Percentiles rank a stretch among this genome's conserved stretches.
These are phyloP conservation scores for Mentha longifolia DNA, from an alignment of 257 asterid genomes.

Conservation along the genomic window DNA sequence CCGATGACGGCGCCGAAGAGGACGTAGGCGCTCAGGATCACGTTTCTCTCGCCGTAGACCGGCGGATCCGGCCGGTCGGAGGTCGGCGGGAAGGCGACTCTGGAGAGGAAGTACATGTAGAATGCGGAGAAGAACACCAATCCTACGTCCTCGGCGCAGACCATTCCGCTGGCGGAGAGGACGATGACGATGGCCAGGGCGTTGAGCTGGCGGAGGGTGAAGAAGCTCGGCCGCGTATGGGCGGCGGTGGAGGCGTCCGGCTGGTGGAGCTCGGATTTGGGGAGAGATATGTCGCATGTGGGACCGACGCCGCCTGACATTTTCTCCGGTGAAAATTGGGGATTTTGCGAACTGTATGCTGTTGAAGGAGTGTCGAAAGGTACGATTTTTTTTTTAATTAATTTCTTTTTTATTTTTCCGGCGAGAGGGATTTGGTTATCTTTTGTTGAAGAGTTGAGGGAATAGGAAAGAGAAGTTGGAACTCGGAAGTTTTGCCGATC, in stretches of 20 bases:
- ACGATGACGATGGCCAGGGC: background rate
- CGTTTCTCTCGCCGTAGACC: conserved; percentile 47
- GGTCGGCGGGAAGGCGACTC: conserved; percentile 56
- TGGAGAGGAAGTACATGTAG: conserved; percentile 66
- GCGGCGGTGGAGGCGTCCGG: background rate
- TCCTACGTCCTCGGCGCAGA: conserved; percentile 44
- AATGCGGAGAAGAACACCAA: conserved; percentile 60
- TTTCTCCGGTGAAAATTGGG: background rate
- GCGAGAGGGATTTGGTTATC: background rate
- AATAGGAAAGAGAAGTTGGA: background rate
- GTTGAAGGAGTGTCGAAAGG: background rate
- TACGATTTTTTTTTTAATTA: background rate
- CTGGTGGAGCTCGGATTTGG: background rate
- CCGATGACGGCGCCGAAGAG: conserved; percentile 54
- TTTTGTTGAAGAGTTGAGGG: no score
- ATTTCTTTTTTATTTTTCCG: background rate
- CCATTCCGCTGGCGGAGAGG: conserved; percentile 67
- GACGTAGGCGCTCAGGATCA: conserved; percentile 38
- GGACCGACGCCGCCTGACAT: conserved; percentile 12
- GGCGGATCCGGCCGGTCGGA: conserved; percentile 36
- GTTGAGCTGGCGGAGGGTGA: conserved; percentile 8
- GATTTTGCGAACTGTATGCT: no score
- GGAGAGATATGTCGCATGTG: conserved; percentile 1
- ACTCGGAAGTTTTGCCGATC: background rate
- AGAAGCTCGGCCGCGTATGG: conserved; percentile 2